Evolutionary conservation across 768 basidiomycete species (phyloP).

Genomic region (Auricularia sp.): DNA sequence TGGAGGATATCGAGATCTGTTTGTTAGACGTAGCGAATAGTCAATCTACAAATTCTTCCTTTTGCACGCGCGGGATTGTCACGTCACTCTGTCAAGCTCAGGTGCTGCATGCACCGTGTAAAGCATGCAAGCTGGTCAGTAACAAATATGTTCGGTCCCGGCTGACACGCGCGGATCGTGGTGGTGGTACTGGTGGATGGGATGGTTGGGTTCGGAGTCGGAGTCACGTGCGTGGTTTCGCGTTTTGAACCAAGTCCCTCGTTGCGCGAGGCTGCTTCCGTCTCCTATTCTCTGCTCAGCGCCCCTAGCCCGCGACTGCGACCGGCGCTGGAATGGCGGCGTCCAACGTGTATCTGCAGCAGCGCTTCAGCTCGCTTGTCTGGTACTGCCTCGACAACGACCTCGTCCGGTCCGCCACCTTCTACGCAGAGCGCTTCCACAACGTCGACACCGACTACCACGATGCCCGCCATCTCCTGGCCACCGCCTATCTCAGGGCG

Average conservation of each 20-base stretch:
- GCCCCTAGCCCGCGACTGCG: not conserved
- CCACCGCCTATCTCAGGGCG: constrained; percentile 59
- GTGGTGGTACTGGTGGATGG: too few relatives aligned
- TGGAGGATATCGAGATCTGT: not conserved
- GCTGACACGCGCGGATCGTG: too few relatives aligned
- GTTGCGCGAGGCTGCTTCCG: too few relatives aligned
- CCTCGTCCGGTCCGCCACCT: constrained; percentile 69
- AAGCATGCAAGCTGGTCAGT: too few relatives aligned
- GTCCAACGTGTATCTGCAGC: constrained; percentile 40
- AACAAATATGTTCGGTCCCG: too few relatives aligned
- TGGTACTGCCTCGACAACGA: constrained; percentile 82
- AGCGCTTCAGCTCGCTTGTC: constrained; percentile 62
- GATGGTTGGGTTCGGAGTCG: not conserved
- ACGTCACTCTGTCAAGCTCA: too few relatives aligned
- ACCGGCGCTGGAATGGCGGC: constrained; percentile 1
- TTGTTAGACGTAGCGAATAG: not conserved
- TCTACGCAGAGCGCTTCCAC: constrained; percentile 81
- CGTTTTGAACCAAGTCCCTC: not conserved
- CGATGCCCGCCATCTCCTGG: constrained; percentile 78
- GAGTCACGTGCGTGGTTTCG: not conserved
- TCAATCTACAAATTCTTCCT: too few relatives aligned
- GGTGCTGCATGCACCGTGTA: too few relatives aligned
- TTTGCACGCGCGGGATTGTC: too few relatives aligned
- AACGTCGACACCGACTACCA: constrained; percentile 62
- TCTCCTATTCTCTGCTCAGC: not conserved